Base-by-base conservation (phyloP, 257 asterid genomes). In the Echium plantagineum region DNA sequence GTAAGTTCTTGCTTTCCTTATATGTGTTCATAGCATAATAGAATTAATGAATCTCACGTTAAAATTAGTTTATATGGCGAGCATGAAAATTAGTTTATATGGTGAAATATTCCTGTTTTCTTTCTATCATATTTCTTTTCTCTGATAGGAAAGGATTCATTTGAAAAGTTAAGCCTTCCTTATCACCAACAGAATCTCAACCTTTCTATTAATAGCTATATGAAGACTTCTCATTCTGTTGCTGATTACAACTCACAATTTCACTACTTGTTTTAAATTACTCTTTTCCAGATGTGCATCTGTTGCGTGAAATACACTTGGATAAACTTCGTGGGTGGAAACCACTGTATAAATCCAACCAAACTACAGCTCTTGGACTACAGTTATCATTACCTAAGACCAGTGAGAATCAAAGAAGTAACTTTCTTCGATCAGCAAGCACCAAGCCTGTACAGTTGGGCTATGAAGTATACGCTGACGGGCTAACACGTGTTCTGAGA, bases 251-350 rank as follows among this genome's bases (percentile, higher is more conserved):
- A 60, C 16, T 61, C 55, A 55, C 9, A 7, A 55, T 18, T 56
- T 46, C 38, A 61, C 66, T 51, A 57, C 48, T 48, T 31, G 55
- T 30, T 22, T 13, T 21, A 46, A 19, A 52, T 56, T 52, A 35
- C 71, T 24, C 48, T 70, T 55, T 74, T 61, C 71, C 86, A 91
- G 98, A 85, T 75, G 77, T 85, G 72, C 95, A 85, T 63, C 68
- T 83, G 58, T 57, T 84, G 78, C 84, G 89, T 59, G 98, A 91
- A 77, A 88, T 91, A 74, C 88, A 81, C 78, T 74, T 91, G 67
- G 98, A 91, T 71, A 91, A 91, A 80, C 89, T 91, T 79, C 88
- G 89, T 59, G 72, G 84, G 38, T 91, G 98, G 96, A 91, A 91
- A 69, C 85, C 95, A 71, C 72, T 91, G 80, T 82, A 81, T 68